phyloP scores from a whole-genome alignment of 2,329 filamentous ascomycete species.

The Pseudogymnoascus sp. region DNA sequence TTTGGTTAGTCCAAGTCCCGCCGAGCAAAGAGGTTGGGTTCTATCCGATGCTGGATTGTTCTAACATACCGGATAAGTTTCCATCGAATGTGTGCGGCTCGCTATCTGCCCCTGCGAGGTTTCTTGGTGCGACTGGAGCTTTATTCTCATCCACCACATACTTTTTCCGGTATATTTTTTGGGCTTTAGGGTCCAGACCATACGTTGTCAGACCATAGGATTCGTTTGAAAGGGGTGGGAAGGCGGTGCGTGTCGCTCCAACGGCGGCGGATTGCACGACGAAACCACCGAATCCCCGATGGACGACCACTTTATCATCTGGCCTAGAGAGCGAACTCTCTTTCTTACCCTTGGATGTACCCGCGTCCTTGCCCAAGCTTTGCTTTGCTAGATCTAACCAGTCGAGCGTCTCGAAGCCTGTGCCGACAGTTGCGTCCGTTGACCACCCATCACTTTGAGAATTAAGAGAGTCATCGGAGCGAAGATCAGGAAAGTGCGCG shows the following conservation, averaged over 20 bases:
- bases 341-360: not conserved
- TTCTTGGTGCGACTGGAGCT: not conserved
- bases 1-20: not conserved
- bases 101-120: too few relatives aligned
- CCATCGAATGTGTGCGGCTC: not conserved
- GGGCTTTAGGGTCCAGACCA: not conserved
- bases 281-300: not conserved
- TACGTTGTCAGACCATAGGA: not conserved
- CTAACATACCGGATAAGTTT: not conserved
- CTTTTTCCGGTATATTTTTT: not conserved
- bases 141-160: not conserved
- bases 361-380: not conserved
- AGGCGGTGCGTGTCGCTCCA: not conserved
- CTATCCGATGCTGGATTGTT: not conserved
- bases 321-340: not conserved
- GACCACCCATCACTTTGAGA: not conserved
- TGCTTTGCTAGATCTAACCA: not conserved
- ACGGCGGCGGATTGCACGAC: not conserved
- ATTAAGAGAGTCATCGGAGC: constrained; percentile 34
- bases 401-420: not conserved
- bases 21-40: not conserved
- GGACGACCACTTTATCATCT: not conserved
- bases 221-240: not conserved
- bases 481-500: constrained; percentile 56
- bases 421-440: not conserved